Evolutionary conservation across 2,329 filamentous ascomycete species (phyloP).

Genomic region (Sporothrix brunneoviolacea): DNA sequence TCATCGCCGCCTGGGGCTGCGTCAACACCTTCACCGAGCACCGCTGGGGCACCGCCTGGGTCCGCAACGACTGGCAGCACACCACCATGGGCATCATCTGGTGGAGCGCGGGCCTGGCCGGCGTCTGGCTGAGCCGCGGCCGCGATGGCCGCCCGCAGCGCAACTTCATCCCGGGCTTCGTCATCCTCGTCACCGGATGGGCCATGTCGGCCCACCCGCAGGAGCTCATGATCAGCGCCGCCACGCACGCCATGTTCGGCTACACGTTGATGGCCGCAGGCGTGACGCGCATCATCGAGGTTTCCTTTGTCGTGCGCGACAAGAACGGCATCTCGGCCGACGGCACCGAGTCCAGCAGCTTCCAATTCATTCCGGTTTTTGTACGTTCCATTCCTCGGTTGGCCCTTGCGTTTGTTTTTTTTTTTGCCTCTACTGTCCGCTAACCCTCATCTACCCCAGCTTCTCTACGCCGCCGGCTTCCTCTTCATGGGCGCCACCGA

Average conservation of each 20-base stretch:
- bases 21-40: constrained; percentile 99
- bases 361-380: constrained; percentile 48
- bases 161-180: constrained; percentile 87
- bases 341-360: constrained; percentile 60
- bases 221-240: constrained; percentile 72
- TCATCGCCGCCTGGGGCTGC: constrained; percentile 92
- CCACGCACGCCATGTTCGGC: constrained; percentile 83
- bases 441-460: constrained; percentile 48
- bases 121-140: constrained; percentile 84
- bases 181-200: constrained; percentile 89
- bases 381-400: constrained; percentile 37
- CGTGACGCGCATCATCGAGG: constrained; percentile 77
- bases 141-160: constrained; percentile 79
- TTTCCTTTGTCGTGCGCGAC: constrained; percentile 80
- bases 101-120: constrained; percentile 90
- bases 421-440: neutral
- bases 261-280: constrained; percentile 94
- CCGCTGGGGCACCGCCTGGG: constrained; percentile 84
- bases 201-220: constrained; percentile 93
- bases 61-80: constrained; percentile 90
- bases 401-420: neutral
- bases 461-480: constrained; percentile 87
- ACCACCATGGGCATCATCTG: constrained; percentile 99
- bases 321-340: constrained; percentile 57
- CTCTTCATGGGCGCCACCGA: constrained; percentile 97